Evolutionary conservation across 345 rosid species (phyloP).

Genomic region (Anacardium occidentale): DNA sequence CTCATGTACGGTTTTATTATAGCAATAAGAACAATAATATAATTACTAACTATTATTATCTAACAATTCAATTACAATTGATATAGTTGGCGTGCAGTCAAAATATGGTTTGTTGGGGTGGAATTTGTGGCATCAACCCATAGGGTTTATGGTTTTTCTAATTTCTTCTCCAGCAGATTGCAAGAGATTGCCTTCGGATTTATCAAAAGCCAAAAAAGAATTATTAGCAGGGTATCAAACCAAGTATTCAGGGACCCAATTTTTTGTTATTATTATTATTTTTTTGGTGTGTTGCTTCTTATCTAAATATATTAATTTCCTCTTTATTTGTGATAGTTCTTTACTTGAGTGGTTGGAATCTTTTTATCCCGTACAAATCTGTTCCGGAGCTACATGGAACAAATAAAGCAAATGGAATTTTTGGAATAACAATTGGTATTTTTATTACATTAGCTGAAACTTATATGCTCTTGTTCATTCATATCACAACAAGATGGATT

Average conservation of each 20-base stretch:
- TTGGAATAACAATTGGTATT: neutral
- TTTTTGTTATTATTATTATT: too few species aligned
- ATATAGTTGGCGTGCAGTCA: constrained; percentile 7
- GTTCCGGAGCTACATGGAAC: neutral
- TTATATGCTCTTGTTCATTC: too few species aligned
- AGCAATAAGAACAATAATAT: neutral
- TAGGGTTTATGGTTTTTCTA: neutral
- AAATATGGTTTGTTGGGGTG: neutral
- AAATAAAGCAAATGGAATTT: neutral
- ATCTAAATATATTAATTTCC: neutral
- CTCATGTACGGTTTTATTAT: constrained; percentile 3
- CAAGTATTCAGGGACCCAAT: too few species aligned
- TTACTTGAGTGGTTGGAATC: neutral
- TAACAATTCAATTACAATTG: constrained; percentile 8
- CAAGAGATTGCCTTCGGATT: neutral
- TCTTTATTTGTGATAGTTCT: too few species aligned
- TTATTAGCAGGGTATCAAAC: neutral
- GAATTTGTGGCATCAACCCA: neutral
- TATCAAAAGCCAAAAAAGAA: neutral
- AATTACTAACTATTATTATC: constrained; percentile 15
- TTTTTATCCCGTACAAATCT: neutral
- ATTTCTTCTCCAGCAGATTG: neutral
- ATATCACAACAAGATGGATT: too few species aligned
- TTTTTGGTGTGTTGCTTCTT: too few species aligned
- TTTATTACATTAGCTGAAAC: neutral